Conservation (phyloP, 768 basidiomycete species). For the Pleurotus giganteus region DNA sequence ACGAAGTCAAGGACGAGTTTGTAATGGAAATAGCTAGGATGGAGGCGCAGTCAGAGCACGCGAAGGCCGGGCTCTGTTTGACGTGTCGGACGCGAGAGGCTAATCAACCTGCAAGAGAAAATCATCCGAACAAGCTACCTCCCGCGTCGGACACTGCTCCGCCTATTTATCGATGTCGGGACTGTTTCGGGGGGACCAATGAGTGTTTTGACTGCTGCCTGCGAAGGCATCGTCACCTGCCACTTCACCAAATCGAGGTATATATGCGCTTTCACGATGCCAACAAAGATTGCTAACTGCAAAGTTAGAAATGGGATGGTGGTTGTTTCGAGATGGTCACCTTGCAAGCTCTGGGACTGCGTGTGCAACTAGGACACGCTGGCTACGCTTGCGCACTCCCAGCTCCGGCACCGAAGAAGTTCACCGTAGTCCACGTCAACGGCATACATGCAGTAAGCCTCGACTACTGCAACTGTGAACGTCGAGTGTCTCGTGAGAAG, state of each 20-base stretch:
- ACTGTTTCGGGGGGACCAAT: constrained; percentile 6
- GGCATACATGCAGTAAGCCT: constrained; percentile 29
- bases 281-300: background rate
- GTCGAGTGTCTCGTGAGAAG: constrained; percentile 10
- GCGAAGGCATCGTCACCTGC: constrained; percentile 5
- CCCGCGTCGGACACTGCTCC: background rate
- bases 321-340: constrained; percentile 2
- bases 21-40: background rate
- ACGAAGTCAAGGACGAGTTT: background rate
- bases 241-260: constrained; percentile 10
- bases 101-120: background rate
- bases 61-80: background rate
- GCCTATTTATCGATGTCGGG: constrained; percentile 6
- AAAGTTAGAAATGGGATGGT: constrained; percentile 10
- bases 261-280: background rate
- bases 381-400: constrained; percentile 5
- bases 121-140: background rate
- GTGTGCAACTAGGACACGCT: constrained; percentile 11
- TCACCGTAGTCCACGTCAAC: constrained; percentile 27
- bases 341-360: constrained; percentile 7
- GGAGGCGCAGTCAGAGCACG: background rate
- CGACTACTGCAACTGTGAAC: constrained; percentile 29
- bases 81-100: background rate
- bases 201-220: constrained; percentile 10
- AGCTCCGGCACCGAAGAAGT: constrained; percentile 17